phyloP scores from a whole-genome alignment of 169 alveolate genomes.

The Theileria equi region DNA sequence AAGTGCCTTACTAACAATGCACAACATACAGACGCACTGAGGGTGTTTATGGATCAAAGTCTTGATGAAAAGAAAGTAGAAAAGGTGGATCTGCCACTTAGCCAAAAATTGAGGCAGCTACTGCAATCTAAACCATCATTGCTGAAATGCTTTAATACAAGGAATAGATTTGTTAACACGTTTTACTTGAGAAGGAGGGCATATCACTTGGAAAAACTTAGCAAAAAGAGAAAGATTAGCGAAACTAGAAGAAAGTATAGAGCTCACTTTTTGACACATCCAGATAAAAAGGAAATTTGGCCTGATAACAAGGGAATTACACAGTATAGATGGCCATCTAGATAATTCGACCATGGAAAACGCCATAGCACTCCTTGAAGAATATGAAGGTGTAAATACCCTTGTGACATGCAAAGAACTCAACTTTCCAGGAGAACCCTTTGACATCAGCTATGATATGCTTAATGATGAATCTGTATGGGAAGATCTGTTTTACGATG shows the following conservation, averaged over 20 bases:
- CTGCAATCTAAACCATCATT: conserved; percentile 4
- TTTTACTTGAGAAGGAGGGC: conserved; percentile 72
- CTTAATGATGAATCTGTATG: conserved; percentile 32
- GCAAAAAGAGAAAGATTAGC: conserved; percentile 69
- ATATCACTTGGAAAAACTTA: conserved; percentile 68
- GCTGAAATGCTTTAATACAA: conserved; percentile 13
- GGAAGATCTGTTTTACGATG: conserved; percentile 28
- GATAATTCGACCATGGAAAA: not conserved
- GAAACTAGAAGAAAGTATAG: conserved; percentile 70
- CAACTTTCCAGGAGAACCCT: conserved; percentile 41
- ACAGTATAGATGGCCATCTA: conserved; percentile 69
- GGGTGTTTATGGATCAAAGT: conserved; percentile 4
- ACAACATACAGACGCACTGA: conserved; percentile 31
- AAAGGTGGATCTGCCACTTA: not conserved
- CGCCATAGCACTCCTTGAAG: conserved; percentile 2
- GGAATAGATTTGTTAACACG: conserved; percentile 74
- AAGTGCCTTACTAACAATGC: not conserved
- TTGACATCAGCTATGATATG: conserved; percentile 19
- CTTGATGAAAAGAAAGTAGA: not conserved
- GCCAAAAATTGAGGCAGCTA: conserved; percentile 16
- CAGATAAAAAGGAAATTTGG: conserved; percentile 76
- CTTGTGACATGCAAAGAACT: conserved; percentile 23
- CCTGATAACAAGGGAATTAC: conserved; percentile 76
- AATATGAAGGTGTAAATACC: conserved; percentile 48
- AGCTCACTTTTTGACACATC: conserved; percentile 69